Conservation (phyloP, 2,329 filamentous ascomycete genomes). For the Aphanoascus verrucosus region DNA sequence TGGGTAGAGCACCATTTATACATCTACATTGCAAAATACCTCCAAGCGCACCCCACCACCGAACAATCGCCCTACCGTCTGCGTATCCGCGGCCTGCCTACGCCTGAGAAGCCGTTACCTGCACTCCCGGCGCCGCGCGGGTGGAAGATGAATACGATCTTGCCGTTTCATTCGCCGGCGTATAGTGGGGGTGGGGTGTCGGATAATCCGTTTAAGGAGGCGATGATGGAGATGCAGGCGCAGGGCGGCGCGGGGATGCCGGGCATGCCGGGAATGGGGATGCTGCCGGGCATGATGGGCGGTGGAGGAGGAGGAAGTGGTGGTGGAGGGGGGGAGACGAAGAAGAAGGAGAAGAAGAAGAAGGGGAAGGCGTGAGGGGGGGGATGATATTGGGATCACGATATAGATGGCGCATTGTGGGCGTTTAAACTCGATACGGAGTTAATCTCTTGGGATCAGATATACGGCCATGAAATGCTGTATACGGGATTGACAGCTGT, state of each 20-base stretch:
- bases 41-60: conserved; percentile 67
- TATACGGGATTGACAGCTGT: too few species aligned
- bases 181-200: conserved; percentile 86
- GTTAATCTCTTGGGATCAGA: too few species aligned
- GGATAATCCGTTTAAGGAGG: conserved; percentile 90
- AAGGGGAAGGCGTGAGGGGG: neutral
- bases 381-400: too few species aligned
- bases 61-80: conserved; percentile 60
- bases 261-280: too few species aligned
- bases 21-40: conserved; percentile 63
- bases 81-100: conserved; percentile 61
- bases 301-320: too few species aligned
- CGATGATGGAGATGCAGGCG: conserved; percentile 83
- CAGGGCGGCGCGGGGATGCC: conserved; percentile 34
- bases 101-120: conserved; percentile 57
- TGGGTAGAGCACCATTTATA: conserved; percentile 69
- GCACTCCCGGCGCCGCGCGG: conserved; percentile 68
- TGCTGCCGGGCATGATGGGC: too few species aligned
- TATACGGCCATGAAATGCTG: too few species aligned
- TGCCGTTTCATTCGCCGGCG: conserved; percentile 80
- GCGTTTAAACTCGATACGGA: too few species aligned
- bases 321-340: neutral
- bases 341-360: neutral
- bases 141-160: conserved; percentile 76
- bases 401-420: neutral